Conservation (phyloP, 495 filamentous ascomycete genomes). For the Penicillium ucsense region DNA sequence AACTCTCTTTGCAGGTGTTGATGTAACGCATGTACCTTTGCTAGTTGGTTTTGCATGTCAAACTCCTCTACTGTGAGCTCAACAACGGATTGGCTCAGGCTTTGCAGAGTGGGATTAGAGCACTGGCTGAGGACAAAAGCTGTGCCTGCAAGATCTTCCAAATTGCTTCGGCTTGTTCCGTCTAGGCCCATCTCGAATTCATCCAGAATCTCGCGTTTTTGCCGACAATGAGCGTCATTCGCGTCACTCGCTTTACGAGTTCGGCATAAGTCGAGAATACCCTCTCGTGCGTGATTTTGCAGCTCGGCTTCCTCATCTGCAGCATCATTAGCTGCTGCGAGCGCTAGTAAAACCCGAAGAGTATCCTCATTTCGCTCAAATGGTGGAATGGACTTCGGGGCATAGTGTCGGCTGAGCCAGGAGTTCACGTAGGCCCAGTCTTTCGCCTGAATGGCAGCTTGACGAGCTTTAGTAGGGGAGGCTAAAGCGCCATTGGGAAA, state of each 20-base stretch:
- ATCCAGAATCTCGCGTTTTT: constrained; percentile 29
- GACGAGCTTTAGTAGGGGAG: constrained; percentile 39
- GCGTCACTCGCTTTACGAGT: constrained; percentile 18
- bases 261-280: constrained; percentile 27
- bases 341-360: constrained; percentile 61
- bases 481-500: constrained; percentile 34
- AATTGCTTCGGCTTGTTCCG: constrained; percentile 20
- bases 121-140: constrained; percentile 23
- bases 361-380: constrained; percentile 86
- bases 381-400: constrained; percentile 46
- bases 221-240: constrained; percentile 19
- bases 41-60: constrained; percentile 28
- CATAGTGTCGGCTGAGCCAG: constrained; percentile 66
- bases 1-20: constrained; percentile 35
- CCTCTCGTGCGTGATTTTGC: constrained; percentile 34
- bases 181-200: constrained; percentile 32
- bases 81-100: constrained; percentile 31
- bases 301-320: constrained; percentile 67
- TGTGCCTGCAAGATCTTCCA: constrained; percentile 34
- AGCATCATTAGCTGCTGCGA: constrained; percentile 68
- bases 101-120: constrained; percentile 21
- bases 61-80: constrained; percentile 36
- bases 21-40: constrained; percentile 49
- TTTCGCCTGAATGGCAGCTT: constrained; percentile 49
- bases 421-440: constrained; percentile 82